Evolutionary conservation across 768 basidiomycete genomes (phyloP), one percentile per base, ranked within the genome.

Genomic region (Myochromella boudieri): DNA sequence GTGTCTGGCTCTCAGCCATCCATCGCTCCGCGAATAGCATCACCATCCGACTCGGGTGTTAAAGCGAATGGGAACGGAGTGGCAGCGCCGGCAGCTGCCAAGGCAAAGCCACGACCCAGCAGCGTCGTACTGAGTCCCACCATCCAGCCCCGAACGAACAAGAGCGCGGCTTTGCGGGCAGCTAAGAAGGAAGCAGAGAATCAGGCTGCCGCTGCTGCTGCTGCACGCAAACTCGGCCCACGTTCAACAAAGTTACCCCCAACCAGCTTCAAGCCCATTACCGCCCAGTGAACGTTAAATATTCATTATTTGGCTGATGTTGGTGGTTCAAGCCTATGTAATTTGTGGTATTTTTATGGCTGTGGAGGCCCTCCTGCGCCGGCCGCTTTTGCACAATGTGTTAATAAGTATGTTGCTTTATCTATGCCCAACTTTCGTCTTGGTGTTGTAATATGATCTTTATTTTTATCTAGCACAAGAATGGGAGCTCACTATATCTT

Each of bases 81-180:
- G 10, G 34, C 28, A 3, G 46, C 34, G 12, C 20, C 40, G 12
- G n/a, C 46, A 25, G n/a, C 66, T 37, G 55, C 66, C 38, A 49
- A 66, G 26, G 10, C 46, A 27, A 60, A 69, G 37, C 76, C 78
- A 3, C 81, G 84, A 15, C 80, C 76, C 3, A 80, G 78, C 59
- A 84, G 83, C 56, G 60, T 79, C 50, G 56, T 74, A 34, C 48
- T 46, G 15, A 71, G 74, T 1, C 87, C 90, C 1, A 70, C 74
- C 3, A 87, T 91, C 49, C 63, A 65, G 7, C 91, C 90, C 6
- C 74, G 86, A 44, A 78, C 72, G 51, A 93, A 93, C 64, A 82
- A 76, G 62, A 90, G 84, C 55, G 88, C 91, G 2, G 67, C 80
- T 5, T 62, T 92, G 44, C 74, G 89, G 18, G 79, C 74, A 9